Base-by-base conservation (phyloP, 495 filamentous ascomycete species). In the Aspergillus ostianus region DNA sequence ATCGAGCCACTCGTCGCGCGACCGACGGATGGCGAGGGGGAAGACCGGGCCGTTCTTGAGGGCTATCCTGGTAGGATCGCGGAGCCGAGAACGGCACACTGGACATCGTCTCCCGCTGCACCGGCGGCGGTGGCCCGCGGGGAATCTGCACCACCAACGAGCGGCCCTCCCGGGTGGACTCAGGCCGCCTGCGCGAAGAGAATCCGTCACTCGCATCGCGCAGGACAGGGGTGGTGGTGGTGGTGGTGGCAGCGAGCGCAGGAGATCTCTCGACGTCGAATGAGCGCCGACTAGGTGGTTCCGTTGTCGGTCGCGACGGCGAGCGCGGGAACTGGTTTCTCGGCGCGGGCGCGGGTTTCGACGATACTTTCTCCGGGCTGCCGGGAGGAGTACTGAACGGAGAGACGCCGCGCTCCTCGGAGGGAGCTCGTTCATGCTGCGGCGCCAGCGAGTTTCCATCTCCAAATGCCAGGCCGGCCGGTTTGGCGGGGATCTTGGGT, bases 321-420 rank as follows among this genome's bases (percentile, higher is more conserved):
- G 66, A 62, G 4, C 53, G 63, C 19, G 55, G 46, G 41, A 60
- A 21, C 32, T 48, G 51, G 7, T 59, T 44, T 55, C 63, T 68
- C 12, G 41, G 49, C 15, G 62, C 20, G 6, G 68, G 61, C 6
- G 57, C 17, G 1, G 59, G 62, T 53, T 68, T 73, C 10, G 67
- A 27, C 2, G 72, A 52, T 6, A 79, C 71, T 52, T 84, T 89
- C 54, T 85, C 87, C 15, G 85, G 84, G 63, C 88, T 95, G 56
- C 85, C 87, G 15, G 93, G 92, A 12, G 93, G 93, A 30, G 92
- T 97, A 70, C 80, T 93, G 67, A 98, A 97, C 0, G 94, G 93
- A 6, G 94, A 97, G 0, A 89, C 76, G 36, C 36, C 36, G 3
- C 76, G 75, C n/a, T 83, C 82, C 12, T 81, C 81, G 5, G 74